These are phyloP conservation scores for Brettanomyces anomalus DNA, from an alignment of 805 yeast species.

Conservation along the genomic window DNA sequence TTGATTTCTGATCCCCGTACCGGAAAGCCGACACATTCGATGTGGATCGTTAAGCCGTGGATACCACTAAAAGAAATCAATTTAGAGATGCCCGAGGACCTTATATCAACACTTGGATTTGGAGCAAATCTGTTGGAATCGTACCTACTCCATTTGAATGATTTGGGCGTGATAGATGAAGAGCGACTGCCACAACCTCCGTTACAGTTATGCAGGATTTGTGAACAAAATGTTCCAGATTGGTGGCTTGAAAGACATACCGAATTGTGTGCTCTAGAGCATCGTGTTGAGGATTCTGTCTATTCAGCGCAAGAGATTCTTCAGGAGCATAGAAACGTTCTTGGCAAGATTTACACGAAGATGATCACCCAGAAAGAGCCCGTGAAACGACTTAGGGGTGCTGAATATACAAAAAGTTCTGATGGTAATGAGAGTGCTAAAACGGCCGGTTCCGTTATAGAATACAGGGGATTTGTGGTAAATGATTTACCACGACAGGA, in stretches of 20 bases:
- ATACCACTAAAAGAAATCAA: constrained; percentile 50
- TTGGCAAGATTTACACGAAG: constrained; percentile 36
- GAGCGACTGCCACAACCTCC: constrained; percentile 69
- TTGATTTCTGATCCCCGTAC: constrained; percentile 56
- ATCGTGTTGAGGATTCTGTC: constrained; percentile 69
- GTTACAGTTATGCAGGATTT: constrained; percentile 78
- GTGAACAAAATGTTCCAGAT: constrained; percentile 84
- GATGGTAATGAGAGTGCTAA: no score
- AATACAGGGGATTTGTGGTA: no score
- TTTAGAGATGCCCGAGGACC: constrained; percentile 57
- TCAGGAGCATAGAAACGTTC: constrained; percentile 54
- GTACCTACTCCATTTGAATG: constrained; percentile 58
- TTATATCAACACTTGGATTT: constrained; percentile 76
- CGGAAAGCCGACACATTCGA: constrained; percentile 63
- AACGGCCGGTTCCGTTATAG: no score
- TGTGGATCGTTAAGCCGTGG: constrained; percentile 89
- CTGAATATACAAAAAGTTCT: no score
- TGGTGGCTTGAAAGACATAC: constrained; percentile 96
- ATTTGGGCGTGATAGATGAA: constrained; percentile 54
- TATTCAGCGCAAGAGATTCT: constrained; percentile 68
- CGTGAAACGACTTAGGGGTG: no score
- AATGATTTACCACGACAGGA: no score
- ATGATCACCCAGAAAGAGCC: neutral
- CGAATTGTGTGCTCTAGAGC: constrained; percentile 79
- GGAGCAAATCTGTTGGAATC: constrained; percentile 80